Percentiles rank a stretch among this genome's conserved stretches.
Evolutionary conservation across 208 protist species (phyloP).

Genomic region (Leptomonas pyrrhocoris): DNA sequence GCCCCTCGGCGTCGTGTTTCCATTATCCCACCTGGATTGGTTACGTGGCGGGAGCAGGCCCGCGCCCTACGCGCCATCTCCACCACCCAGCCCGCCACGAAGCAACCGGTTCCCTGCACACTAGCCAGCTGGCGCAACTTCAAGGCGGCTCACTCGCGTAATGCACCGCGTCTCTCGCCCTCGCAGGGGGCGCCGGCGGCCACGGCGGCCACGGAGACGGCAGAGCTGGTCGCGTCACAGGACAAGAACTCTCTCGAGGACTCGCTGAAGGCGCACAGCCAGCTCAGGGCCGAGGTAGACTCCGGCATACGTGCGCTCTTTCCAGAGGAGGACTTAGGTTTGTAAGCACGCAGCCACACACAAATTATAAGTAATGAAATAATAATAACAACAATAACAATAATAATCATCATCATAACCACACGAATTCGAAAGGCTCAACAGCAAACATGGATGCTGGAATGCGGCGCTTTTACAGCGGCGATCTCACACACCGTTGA

Average conservation of each 20-base stretch:
- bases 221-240: not conserved
- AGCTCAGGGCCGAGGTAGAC: conserved; percentile 21
- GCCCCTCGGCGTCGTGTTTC: conserved; percentile 11
- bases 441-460: no score
- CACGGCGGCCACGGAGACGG: no score
- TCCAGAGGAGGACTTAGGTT: not conserved
- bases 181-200: no score
- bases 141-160: no score
- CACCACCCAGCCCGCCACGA: not conserved
- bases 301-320: conserved; percentile 28
- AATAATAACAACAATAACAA: no score
- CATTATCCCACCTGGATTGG: not conserved
- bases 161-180: no score
- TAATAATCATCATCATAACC: no score
- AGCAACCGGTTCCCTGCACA: not conserved
- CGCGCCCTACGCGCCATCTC: not conserved
- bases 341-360: not conserved
- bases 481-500: no score
- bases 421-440: no score
- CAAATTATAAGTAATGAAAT: not conserved
- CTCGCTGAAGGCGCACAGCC: not conserved
- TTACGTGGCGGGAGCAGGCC: conserved; percentile 3
- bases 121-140: no score
- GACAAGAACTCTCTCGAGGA: not conserved
- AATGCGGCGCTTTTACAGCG: no score